Evolutionary conservation across 176 grass and related monocot species (phyloP).

Genomic region (Hordeum marinum): DNA sequence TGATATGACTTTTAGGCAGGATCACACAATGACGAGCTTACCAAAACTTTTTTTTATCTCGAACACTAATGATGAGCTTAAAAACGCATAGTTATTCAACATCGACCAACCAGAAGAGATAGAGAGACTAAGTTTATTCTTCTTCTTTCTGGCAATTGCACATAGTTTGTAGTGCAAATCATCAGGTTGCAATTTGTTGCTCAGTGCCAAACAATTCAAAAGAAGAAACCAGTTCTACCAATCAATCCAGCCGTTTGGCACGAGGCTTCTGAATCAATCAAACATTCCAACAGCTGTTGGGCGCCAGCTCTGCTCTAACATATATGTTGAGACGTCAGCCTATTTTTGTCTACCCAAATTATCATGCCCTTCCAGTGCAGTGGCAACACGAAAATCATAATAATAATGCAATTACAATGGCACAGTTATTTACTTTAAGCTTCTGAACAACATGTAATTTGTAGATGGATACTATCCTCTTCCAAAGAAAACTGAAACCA

Average conservation of each 20-base stretch:
- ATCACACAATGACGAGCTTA: neutral
- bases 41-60: neutral
- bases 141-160: neutral
- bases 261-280: slow-evolving; percentile 5
- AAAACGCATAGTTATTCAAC: neutral
- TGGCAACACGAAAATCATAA: neutral
- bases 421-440: neutral
- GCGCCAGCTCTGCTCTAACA: neutral
- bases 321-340: neutral
- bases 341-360: neutral
- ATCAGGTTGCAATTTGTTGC: neutral
- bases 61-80: neutral
- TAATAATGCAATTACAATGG: neutral
- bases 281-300: neutral
- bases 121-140: neutral
- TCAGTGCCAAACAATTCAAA: neutral
- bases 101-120: neutral
- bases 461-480: neutral
- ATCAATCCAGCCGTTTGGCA: neutral
- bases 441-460: neutral
- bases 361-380: neutral
- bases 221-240: neutral
- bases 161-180: neutral
- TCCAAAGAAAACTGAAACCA: neutral
- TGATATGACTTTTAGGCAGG: neutral